Evolutionary conservation across 768 basidiomycete species (phyloP).

Genomic region (Suillus fuscotomentosus): DNA sequence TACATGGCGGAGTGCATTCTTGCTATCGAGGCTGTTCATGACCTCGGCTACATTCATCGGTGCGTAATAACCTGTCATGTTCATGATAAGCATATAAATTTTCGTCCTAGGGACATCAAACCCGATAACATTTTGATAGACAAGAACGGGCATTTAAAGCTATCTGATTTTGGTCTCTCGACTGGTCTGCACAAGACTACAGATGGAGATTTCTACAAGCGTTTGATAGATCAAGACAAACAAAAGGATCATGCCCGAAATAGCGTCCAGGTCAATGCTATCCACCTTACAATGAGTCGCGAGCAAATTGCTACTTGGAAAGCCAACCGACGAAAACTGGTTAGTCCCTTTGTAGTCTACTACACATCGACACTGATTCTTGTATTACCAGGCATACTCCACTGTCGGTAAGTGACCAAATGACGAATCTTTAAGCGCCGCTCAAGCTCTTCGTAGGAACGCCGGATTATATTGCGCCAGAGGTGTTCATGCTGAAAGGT

Average conservation of each 20-base stretch:
- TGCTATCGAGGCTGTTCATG: slow-evolving; percentile 97
- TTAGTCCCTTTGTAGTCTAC: slow-evolving; percentile 32
- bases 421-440: neutral
- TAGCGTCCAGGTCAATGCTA: slow-evolving; percentile 96
- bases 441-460: slow-evolving; percentile 23
- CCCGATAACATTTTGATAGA: slow-evolving; percentile 99
- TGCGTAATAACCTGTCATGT: slow-evolving; percentile 33
- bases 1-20: slow-evolving; percentile 99
- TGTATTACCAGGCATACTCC: slow-evolving; percentile 74
- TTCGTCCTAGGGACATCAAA: slow-evolving; percentile 83
- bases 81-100: neutral
- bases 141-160: slow-evolving; percentile 92
- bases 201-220: slow-evolving; percentile 92
- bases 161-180: slow-evolving; percentile 97
- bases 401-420: slow-evolving; percentile 54
- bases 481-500: slow-evolving; percentile 95
- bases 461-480: slow-evolving; percentile 81
- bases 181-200: slow-evolving; percentile 97
- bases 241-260: slow-evolving; percentile 73
- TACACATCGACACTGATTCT: slow-evolving; percentile 5
- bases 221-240: slow-evolving; percentile 77
- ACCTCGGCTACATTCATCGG: slow-evolving; percentile 99
- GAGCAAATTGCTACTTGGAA: slow-evolving; percentile 99
- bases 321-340: slow-evolving; percentile 93
- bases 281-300: slow-evolving; percentile 95